Evolutionary conservation across 2,329 filamentous ascomycete species (phyloP), one percentile per base, ranked within the genome.

Genomic region (Calonectria pseudoturangicola): DNA sequence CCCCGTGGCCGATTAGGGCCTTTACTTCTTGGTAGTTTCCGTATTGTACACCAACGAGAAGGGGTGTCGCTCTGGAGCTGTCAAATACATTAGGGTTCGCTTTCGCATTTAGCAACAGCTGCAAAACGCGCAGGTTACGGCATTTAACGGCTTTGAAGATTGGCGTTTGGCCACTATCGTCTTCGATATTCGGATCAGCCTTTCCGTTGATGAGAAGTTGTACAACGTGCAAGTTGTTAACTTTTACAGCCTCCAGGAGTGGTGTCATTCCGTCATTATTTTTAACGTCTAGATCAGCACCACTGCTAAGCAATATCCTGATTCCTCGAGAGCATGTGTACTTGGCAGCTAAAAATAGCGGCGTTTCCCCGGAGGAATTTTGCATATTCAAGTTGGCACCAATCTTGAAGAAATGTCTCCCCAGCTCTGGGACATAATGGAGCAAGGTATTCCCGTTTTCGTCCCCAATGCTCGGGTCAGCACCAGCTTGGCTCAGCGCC

Each of bases 291-390:
- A 33, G 18, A 39, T 58, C 54, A 2, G 54, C 54, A 4, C 54
- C 54, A 13, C 33, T 58, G n/a, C 18, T n/a, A 27, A 58, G 54
- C 13, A 58, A n/a, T 27, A 33, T 2, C 21, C 36, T 58, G n/a
- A 58, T 58, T 27, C 54, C 54, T 27, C 54, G 54, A 41, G n/a
- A 41, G 54, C 54, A 58, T 5, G 54, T 58, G 25, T 58, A 58
- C 39, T 58, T 58, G 6, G 54, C 54, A n/a, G 54, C 54, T 7
- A 58, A 13, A 4, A 58, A 58, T 3, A 58, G 54, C 3, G 54
- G 33, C 8, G 54, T 58, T 41, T 58, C 54, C 6, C 54, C 54
- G 9, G 33, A 58, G 0, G 33, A 33, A 27, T 58, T 58, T 41
- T 58, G 54, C 54, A 58, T 58, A 10, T 58, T 41, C 33, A 58